A percentile compares a stretch with the other conserved stretches of the same genome.
Evolutionary conservation across 805 yeast species (phyloP).

Genomic region (Candida ovalis): DNA sequence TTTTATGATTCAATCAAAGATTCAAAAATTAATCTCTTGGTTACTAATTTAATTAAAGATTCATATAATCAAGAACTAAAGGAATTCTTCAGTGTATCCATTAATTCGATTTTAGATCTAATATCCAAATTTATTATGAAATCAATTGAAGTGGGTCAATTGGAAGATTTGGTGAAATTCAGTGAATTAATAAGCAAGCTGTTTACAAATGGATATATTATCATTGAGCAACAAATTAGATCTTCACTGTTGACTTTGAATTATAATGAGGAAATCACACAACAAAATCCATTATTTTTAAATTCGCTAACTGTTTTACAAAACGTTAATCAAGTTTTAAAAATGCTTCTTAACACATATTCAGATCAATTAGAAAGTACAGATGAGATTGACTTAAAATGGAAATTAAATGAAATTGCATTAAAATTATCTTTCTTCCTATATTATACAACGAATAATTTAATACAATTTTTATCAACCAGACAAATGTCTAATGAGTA

Average conservation of each 20-base stretch:
- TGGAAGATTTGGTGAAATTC: slow-evolving; percentile 10
- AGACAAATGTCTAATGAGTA: neutral
- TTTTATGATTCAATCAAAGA: slow-evolving; percentile 10
- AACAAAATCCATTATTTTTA: slow-evolving; percentile 17
- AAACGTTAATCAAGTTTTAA: slow-evolving; percentile 18
- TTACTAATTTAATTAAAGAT: neutral
- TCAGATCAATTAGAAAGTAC: slow-evolving; percentile 14
- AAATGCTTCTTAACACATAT: slow-evolving; percentile 8
- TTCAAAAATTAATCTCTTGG: neutral
- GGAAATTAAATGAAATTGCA: slow-evolving; percentile 13
- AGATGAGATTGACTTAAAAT: slow-evolving; percentile 10
- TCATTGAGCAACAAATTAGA: slow-evolving; percentile 16
- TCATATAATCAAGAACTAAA: slow-evolving; percentile 1
- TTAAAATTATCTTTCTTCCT: slow-evolving; percentile 21
- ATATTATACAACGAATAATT: slow-evolving; percentile 21
- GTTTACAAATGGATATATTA: slow-evolving; percentile 14
- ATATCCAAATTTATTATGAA: slow-evolving; percentile 1
- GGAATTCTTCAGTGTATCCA: slow-evolving; percentile 8
- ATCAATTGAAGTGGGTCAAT: slow-evolving; percentile 3
- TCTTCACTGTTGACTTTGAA: slow-evolving; percentile 6
- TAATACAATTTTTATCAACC: slow-evolving; percentile 4
- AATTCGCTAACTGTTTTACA: slow-evolving; percentile 13
- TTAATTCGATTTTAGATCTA: slow-evolving; percentile 5
- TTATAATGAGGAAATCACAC: slow-evolving; percentile 1
- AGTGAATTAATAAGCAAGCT: slow-evolving; percentile 11